Base-by-base conservation (phyloP, 495 filamentous ascomycete genomes). In the Aspergillus sclerotioniger region DNA sequence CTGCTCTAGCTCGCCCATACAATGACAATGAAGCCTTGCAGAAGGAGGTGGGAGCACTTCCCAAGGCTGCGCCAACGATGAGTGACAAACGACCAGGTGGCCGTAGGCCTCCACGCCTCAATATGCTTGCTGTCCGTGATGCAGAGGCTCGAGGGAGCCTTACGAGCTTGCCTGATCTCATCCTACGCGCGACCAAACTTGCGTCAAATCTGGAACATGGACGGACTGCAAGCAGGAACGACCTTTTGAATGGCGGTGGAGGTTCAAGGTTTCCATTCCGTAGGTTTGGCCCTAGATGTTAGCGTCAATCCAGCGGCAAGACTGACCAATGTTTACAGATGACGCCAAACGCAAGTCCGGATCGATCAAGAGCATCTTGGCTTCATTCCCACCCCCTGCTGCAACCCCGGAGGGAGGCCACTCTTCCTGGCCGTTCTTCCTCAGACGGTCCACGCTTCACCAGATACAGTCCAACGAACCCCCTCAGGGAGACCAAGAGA, bases 121-220 rank as follows among this genome's bases (percentile, higher is more conserved):
- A 98, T 65, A 84, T 96, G 39, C 85, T 88, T 67, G 89, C 89
- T 10, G 85, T 93, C 12, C 81, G 84, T 43, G 85, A 88, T 57
- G 90, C 91, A 19, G 89, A 94, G 63, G 81, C 87, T 10, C 84
- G 91, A 60, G 92, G 90, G 8, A 96, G 91, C 65, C 74, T 96
- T 61, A 96, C 94, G 6, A 96, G 91, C 71, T 74, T 98, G 51
- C 88, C 91, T 0, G 94, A 97, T 71, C 75, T 98, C 54, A 98
- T 98, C 57, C 80, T 84, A 60, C 82, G 94, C 47, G 94, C 94
- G 3, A 97, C 92, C 1, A 86, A 84, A 61, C 77, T 98, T 21
- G 94, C 94, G 6, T 82, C 92, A 0, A 91, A 92, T 65, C 81
- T 98, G 59, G 95, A 98, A 62, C 87, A 84, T 57, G 94, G 94